These are phyloP conservation scores for Benincasa hispida DNA, from an alignment of 306 rosid species.

Conservation along the genomic window DNA sequence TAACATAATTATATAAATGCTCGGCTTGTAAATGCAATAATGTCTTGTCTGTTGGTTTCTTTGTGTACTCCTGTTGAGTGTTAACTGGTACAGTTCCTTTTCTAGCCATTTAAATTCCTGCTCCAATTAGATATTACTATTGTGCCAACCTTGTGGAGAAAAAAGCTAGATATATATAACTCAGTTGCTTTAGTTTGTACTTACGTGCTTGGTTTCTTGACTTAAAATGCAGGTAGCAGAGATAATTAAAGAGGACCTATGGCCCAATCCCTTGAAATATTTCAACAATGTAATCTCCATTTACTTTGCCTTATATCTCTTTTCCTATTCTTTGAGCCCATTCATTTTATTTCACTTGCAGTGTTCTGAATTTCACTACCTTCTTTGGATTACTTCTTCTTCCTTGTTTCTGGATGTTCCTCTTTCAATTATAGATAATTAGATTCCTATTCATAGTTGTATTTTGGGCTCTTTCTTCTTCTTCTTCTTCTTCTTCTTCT, in stretches of 20 bases:
- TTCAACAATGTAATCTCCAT: constrained; percentile 44
- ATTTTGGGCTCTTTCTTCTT: neutral
- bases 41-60: neutral
- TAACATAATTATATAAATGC: neutral
- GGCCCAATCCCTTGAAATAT: constrained; percentile 72
- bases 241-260: constrained; percentile 56
- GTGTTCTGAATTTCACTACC: neutral
- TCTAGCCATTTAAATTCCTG: neutral
- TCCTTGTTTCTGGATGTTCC: neutral
- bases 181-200: neutral
- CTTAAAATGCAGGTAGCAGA: constrained; percentile 40
- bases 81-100: neutral
- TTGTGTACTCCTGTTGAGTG: neutral
- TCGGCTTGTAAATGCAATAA: neutral
- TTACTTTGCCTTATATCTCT: neutral
- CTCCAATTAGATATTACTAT: neutral
- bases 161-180: neutral
- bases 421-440: neutral
- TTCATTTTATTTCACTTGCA: neutral
- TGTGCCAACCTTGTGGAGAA: neutral
- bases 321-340: neutral
- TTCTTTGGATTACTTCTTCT: neutral
- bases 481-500: too few relatives aligned
- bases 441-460: neutral
- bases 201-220: neutral